Base-by-base conservation (phyloP, 768 basidiomycete species). In the Mycena sanguinolenta region DNA sequence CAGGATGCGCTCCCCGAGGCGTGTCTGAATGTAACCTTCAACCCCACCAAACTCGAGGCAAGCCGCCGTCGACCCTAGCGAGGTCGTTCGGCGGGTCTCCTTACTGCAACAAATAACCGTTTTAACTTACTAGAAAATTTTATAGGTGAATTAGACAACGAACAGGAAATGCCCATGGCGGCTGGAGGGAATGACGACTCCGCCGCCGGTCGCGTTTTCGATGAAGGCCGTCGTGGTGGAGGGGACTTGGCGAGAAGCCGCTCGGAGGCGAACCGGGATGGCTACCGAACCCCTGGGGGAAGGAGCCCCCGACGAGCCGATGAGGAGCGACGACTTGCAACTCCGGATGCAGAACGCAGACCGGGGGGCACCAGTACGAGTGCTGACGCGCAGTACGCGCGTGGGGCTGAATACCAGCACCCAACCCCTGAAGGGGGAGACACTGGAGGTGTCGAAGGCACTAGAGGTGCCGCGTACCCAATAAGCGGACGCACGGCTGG, bases 301-400 rank as follows among this genome's bases (percentile, higher is more conserved):
- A n/a, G n/a, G n/a, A n/a, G n/a, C n/a, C n/a, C n/a, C n/a, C n/a
- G n/a, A n/a, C n/a, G n/a, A n/a, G n/a, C 61, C 49, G 21, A 63
- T 63, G 61, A 63, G 17, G 61, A 39, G 32, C 61, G 49, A 49
- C 61, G n/a, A 14, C 16, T 49, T 19, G 61, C 61, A 63, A 63
- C 61, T 63, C 49, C 21, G 61, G 61, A 19, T 32, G 61, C 46
- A 53, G 49, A 7, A 19, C 30, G 61, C 61, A 32, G 2, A 36
- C 61, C 61, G 32, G 61, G 13, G 61, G 61, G 61, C 27, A n/a
- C 25, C 14, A 38, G 14, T 38, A 38, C 6, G 6, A 63, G 49
- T 63, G 32, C 21, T 36, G 28, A 44, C 19, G 61, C 49, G 49
- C 61, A 62, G n/a, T 14, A 36, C 36, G 46, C 34, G 49, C 49